These are phyloP conservation scores for Penicillium sp. DNA, from an alignment of 2,329 filamentous ascomycete species.

Conservation along the genomic window DNA sequence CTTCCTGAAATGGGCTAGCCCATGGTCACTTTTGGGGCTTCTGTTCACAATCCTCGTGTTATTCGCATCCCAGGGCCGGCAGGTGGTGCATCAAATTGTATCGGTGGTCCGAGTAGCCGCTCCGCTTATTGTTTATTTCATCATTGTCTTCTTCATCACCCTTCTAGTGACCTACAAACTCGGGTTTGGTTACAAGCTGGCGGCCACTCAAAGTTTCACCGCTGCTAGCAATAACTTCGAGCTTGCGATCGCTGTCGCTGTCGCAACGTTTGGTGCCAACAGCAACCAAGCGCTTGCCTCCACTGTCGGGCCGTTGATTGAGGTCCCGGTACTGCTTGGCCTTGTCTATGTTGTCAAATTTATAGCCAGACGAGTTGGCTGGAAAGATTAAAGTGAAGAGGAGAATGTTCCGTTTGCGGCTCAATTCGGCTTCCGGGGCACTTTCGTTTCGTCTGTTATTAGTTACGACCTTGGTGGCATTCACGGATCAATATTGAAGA, in stretches of 20 bases:
- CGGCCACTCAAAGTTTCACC: slow-evolving; percentile 78
- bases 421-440: neutral
- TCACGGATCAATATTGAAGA: neutral
- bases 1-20: slow-evolving; percentile 69
- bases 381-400: slow-evolving; percentile 16
- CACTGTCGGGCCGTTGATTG: slow-evolving; percentile 81
- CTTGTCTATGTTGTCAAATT: slow-evolving; percentile 69
- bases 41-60: slow-evolving; percentile 84
- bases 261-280: slow-evolving; percentile 73
- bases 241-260: slow-evolving; percentile 81
- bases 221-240: slow-evolving; percentile 94
- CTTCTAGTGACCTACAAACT: slow-evolving; percentile 60
- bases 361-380: slow-evolving; percentile 24
- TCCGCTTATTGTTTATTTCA: slow-evolving; percentile 78
- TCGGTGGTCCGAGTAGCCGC: slow-evolving; percentile 78
- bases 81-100: slow-evolving; percentile 78
- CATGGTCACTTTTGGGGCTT: slow-evolving; percentile 76
- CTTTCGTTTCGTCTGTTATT: neutral
- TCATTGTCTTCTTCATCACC: slow-evolving; percentile 69
- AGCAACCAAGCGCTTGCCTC: slow-evolving; percentile 78
- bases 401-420: neutral
- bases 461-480: neutral
- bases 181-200: slow-evolving; percentile 70
- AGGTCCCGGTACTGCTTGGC: slow-evolving; percentile 76
- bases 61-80: slow-evolving; percentile 75